A percentile compares a stretch with the other conserved stretches of the same genome.
These are phyloP conservation scores for Phalaenopsis hybrid DNA, from an alignment of 116 monocot genomes.

Conservation along the genomic window DNA sequence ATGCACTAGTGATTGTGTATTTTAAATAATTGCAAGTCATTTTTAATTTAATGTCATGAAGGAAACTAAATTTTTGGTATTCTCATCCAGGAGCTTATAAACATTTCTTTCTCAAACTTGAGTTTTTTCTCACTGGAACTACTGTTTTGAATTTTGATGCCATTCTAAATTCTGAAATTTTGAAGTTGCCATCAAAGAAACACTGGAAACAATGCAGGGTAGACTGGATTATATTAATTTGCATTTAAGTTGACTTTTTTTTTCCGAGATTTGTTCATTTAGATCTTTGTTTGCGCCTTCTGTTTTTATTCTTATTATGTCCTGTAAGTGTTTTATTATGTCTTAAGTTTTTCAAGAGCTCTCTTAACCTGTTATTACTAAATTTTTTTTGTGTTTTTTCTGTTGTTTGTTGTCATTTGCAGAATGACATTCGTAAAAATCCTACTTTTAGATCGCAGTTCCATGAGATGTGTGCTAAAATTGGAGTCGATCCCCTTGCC, in stretches of 20 bases:
- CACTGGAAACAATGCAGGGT: neutral
- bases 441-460: constrained; percentile 86
- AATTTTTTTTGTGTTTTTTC: neutral
- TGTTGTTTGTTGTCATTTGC: constrained; percentile 12
- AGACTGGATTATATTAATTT: neutral
- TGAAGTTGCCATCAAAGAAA: neutral
- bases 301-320: neutral
- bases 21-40: constrained; percentile 2
- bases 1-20: neutral
- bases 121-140: neutral
- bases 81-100: neutral
- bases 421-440: constrained; percentile 83
- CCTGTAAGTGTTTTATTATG: neutral
- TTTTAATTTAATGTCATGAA: neutral
- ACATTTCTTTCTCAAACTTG: neutral
- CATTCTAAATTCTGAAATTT: neutral
- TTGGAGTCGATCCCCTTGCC: constrained; percentile 87
- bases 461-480: constrained; percentile 90
- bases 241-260: neutral
- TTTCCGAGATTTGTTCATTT: neutral
- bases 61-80: neutral
- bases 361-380: neutral
- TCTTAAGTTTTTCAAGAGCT: neutral
- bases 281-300: neutral
- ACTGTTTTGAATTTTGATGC: neutral